A percentile compares a stretch with the other conserved stretches of the same genome.
phyloP scores from a whole-genome alignment of 768 basidiomycete genomes.

The Trametes villosa region DNA sequence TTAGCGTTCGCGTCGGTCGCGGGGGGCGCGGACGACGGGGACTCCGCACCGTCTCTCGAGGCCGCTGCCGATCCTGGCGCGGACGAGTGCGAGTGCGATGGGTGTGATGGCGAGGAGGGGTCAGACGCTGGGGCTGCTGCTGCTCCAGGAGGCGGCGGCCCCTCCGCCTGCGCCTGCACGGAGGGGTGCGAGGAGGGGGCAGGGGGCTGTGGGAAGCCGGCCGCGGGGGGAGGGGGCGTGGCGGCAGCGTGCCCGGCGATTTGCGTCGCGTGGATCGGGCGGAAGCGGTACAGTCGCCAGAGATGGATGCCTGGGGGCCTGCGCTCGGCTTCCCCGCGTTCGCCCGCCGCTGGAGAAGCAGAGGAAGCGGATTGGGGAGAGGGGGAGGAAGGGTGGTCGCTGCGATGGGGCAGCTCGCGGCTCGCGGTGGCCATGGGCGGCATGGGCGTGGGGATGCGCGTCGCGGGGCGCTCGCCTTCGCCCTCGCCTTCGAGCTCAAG shows the following conservation, averaged over 20 bases:
- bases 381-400: not conserved
- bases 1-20: conserved; percentile 25
- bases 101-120: not conserved
- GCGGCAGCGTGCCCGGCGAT: conserved; percentile 27
- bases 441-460: conserved; percentile 33
- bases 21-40: conserved; percentile 23
- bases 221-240: conserved; percentile 28
- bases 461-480: conserved; percentile 16
- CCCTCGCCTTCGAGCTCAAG: conserved; percentile 25
- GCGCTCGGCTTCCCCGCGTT: conserved; percentile 38
- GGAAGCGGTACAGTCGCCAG: conserved; percentile 87
- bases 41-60: conserved; percentile 18
- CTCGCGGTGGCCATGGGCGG: too few relatives aligned
- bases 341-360: too few relatives aligned
- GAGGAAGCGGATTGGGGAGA: too few relatives aligned
- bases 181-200: not conserved
- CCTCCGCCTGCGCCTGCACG: not conserved
- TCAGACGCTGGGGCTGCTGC: conserved; percentile 11
- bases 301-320: conserved; percentile 64
- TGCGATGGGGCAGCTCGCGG: conserved; percentile 15
- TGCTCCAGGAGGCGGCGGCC: not conserved
- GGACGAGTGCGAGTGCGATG: not conserved
- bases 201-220: conserved; percentile 11
- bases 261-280: conserved; percentile 53
- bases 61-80: not conserved